Base-by-base conservation (phyloP, 2,329 filamentous ascomycete genomes). In the Alternaria sp. region DNA sequence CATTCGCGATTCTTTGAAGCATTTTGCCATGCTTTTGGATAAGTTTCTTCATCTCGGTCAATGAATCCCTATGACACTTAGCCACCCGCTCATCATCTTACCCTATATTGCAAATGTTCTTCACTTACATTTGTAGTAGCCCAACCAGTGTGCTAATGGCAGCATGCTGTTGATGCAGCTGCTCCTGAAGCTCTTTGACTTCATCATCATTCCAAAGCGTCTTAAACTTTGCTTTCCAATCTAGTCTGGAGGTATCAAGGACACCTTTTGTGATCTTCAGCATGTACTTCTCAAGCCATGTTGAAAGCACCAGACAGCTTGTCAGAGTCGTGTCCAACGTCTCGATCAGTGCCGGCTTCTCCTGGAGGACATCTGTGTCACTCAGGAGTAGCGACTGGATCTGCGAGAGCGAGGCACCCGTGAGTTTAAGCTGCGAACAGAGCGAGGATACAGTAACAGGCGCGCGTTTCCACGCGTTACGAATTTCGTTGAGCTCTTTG, bases 1-100 rank as follows among this genome's bases (percentile, higher is more conserved):
- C 44, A 18, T 22, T 32, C 2, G 53, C 54, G 6, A 69, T 59
- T 26, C 51, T 28, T 18, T 18, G 14, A 3, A 36, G 32, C 32
- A 36, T 36, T 7, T 6, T 36, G 5, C 6, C 14, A 36, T 36
- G 32, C 32, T 36, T 36, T 36, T 1, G 32, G 14, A 36, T 16
- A 16, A 36, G 32, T 3, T 16, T 14, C 32, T 16, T 36, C 0
- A 36, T 16, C 1, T 36, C 32, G 5, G 14, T 14, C 32, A 36
- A 36, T 12, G 32, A 16, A 36, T 36, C 32, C 32, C 32, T 36
- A 2, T 1, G 6, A 36, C 5, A 1, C 1, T 36, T 14, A 36
- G 14, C 32, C 14, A 34, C 32, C 11, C 14, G 12, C 7, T 16
- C 32, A 20, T 20, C 20, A 20, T 34, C 7, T 34, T 34, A 34